Evolutionary conservation across 2,329 filamentous ascomycete species (phyloP), one percentile per base, ranked within the genome.

Genomic region (Aschersonia sp.): DNA sequence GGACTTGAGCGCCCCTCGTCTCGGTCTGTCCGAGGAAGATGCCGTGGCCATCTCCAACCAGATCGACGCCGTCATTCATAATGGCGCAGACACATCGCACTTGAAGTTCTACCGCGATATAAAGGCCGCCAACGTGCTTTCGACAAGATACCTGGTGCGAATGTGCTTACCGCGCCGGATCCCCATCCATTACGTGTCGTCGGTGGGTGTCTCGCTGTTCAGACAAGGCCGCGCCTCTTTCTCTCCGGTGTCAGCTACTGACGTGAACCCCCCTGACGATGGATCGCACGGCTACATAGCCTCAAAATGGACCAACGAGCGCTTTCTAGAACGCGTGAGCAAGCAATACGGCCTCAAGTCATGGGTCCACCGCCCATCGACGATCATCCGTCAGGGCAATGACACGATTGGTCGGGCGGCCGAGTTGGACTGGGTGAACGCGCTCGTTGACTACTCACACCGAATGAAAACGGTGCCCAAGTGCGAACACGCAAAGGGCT

Each of bases 61-160:
- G 9, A 46, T 43, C 5, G 42, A 50, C 29, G 14, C 70, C 4
- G 70, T 82, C 45, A 70, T 84, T 30, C 78, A 73, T 54, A 62
- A 60, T 35, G 69, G 66, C 6, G 67, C 67, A 7, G 60, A 64
- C 43, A 55, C 55, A 9, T 62, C 52, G 6, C 64, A 55, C 54
- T 49, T 56, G 47, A 60, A 67, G 47, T 49, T 48, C 4, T 68
- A 66, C 51, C 37, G 48, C 1, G 49, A 53, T 1, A 50, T 68
- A 0, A 46, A 53, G 5, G 30, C n/a, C 0, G 29, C 55, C 6
- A 68, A 68, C 47, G 46, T 66, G 1, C n/a, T 31, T 0, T 57
- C 63, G 0, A 63, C 59, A 0, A 51, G 53, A n/a, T 54, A 59
- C 10, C 51, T 69, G 2, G 54, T 56, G 1, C 46, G 49, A 1